Evolutionary conservation across 2,329 filamentous ascomycete species (phyloP), one percentile per base, ranked within the genome.

Genomic region (Dichotomopilus funicola): DNA sequence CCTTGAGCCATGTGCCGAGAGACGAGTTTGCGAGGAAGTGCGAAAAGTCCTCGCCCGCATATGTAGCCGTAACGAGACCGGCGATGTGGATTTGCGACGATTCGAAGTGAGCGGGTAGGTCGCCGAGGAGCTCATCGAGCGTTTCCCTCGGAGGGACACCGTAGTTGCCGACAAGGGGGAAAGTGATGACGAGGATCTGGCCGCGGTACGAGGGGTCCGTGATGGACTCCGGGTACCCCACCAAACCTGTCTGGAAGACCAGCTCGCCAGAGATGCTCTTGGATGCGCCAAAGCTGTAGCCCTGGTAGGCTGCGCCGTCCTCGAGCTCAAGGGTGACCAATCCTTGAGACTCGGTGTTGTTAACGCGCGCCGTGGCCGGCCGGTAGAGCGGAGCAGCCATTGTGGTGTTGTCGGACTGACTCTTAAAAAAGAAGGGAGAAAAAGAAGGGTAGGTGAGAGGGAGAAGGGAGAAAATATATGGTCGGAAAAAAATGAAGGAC

Each of bases 161-260:
- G 71, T 99, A 99, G 81, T 99, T 99, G 69, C 94, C 94, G 68
- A 99, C 96, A 64, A 99, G 78, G 42, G 94, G 94, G 73, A 96
- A 91, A 62, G 94, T 99, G 79, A 97, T 96, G 74, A 97, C 92
- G 65, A 99, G 81, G 65, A 99, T 97, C 78, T 99, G 94, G 64
- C 94, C 88, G 64, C 88, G 87, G 76, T 92, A 92, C 19, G 88
- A 92, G 52, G 88, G 88, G 68, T 92, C 88, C 67, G 88, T 91
- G 80, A 92, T 85, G 46, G 88, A 96, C 78, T 99, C 94, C 43
- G 94, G 91, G 72, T 99, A 99, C 68, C 94, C 94, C 65, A 97
- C 94, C 91, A 97, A 96, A 73, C 94, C 94, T 56, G 94, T 99
- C 81, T 97, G 92, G 78, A 99, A 99, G 75, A 99, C 94, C 71